Evolutionary conservation across 768 basidiomycete genomes (phyloP), one percentile per base, ranked within the genome.

Genomic region (Lactarius akahatsu): DNA sequence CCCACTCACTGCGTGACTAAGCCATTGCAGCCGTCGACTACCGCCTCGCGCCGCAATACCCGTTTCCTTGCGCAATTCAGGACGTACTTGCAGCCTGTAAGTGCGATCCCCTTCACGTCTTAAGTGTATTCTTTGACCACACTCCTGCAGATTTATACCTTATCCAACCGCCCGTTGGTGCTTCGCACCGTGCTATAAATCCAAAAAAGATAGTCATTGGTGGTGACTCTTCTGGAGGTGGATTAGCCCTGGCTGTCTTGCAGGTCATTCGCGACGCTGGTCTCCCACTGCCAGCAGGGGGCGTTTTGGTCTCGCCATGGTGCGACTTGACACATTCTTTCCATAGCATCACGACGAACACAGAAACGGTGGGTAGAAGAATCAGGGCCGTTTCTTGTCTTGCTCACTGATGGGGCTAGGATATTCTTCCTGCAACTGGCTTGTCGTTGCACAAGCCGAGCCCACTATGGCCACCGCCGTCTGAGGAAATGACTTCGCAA

Each of bases 211-310:
- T 99, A 36, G 83, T 98, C 9, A 79, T 98, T 20, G 88, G 88
- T 0, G 96, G 96, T 4, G 94, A 95, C 77, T 95, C 92, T 26
- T 95, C 96, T 0, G 96, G 96, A 7, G 96, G 94, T 6, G 94
- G 94, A 0, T 79, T 97, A 10, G 83, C 85, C 1, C 78, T 98
- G 57, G 89, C 94, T 4, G 79, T 96, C 32, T 81, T 99, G 4
- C 92, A 94, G 76, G 82, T 91, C 8, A 83, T 99, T 52, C 89
- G 96, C 15, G 96, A 99, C 75, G 77, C 83, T 0, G 88, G 85
- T 1, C 78, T 96, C 26, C 94, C 94, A 4, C 68, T 84, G 55
- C 96, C 96, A 8, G 92, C 94, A 1, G 96, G 94, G 5, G 94
- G 87, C 1, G 81, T 96, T 23, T 78, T 97, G 41, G 89, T 98